Evolutionary conservation across 768 basidiomycete genomes (phyloP), one percentile per base, ranked within the genome.

Genomic region (Xanthoconium stramineum): DNA sequence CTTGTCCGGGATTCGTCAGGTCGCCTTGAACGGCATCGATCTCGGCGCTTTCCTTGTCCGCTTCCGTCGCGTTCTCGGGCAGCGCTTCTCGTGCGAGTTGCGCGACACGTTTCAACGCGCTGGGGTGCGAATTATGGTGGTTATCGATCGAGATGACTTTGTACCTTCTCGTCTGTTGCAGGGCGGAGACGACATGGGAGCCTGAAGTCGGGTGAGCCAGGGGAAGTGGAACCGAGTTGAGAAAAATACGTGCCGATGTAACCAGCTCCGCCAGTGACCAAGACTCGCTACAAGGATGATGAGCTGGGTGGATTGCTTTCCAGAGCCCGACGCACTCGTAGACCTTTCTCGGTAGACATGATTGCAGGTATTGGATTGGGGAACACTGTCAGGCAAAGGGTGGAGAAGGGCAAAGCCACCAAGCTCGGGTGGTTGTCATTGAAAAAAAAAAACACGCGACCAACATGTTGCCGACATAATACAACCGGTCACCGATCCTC

Each of bases 61-160:
- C 72, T 37, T 83, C 83, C 1, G 88, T 80, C 12, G 91, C 77
- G 61, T 84, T 75, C 54, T 76, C 65, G 13, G 88, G 84, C 15
- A 98, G 79, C 62, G 86, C 85, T 45, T 81, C 83, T 59, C 79
- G 80, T 4, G 94, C 93, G 53, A 98, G 81, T 72, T 91, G 81
- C 15, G 86, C 82, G 45, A 95, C 88, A 58, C 90, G 85, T 50
- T 78, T 73, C 47, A 97, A 80, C 3, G 93, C 83, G 20, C 77
- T 77, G 3, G 90, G 84, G 61, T 84, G 83, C 3, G 97, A 94
- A 70, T 99, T 99, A 74, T 94, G 86, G 76, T 89, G 79, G 78
- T 98, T 98, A 78, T 99, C 97, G 64, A 98, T 82, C 24, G 94
- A 89, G 61, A 98, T 84, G 64, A 98, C 93, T 69, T 89, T 91